Evolutionary conservation across 2,329 filamentous ascomycete genomes (phyloP).

Genomic region (Neofusicoccum kwambonambiense): DNA sequence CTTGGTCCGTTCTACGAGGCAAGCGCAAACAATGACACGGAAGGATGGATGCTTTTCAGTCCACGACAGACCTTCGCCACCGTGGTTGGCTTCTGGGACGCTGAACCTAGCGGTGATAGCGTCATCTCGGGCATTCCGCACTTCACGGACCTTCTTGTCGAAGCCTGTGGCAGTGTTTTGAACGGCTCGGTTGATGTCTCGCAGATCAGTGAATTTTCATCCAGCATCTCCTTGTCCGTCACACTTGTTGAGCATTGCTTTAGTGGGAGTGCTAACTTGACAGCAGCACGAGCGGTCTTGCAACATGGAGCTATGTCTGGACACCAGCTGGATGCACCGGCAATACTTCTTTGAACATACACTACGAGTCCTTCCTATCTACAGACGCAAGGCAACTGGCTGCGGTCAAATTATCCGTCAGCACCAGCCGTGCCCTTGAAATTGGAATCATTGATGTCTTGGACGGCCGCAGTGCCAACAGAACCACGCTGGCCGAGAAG

Average conservation of each 20-base stretch:
- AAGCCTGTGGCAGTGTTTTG: constrained; percentile 55
- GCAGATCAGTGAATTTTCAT: constrained; percentile 61
- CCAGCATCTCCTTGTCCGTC: constrained; percentile 46
- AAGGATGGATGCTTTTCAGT: constrained; percentile 67
- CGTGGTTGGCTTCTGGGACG: constrained; percentile 65
- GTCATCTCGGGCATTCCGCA: constrained; percentile 71
- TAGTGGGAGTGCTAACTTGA: not conserved
- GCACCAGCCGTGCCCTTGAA: constrained; percentile 52
- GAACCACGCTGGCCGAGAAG: constrained; percentile 59
- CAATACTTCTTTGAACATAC: constrained; percentile 61
- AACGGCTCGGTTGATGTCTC: constrained; percentile 59
- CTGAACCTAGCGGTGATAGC: constrained; percentile 64
- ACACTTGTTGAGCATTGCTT: not conserved
- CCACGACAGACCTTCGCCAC: constrained; percentile 65
- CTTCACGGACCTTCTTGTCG: constrained; percentile 55
- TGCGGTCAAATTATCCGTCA: constrained; percentile 60
- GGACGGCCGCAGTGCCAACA: constrained; percentile 66
- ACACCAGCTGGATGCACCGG: constrained; percentile 50
- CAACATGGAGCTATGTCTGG: constrained; percentile 68
- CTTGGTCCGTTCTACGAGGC: constrained; percentile 61
- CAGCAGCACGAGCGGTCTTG: constrained; percentile 61
- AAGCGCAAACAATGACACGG: constrained; percentile 51
- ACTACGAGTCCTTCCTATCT: constrained; percentile 64
- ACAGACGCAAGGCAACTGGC: constrained; percentile 55
- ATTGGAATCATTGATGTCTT: constrained; percentile 65